Evolutionary conservation across 2,329 filamentous ascomycete genomes (phyloP), one percentile per base, ranked within the genome.

Genomic region (Rhynchosporium agropyri): DNA sequence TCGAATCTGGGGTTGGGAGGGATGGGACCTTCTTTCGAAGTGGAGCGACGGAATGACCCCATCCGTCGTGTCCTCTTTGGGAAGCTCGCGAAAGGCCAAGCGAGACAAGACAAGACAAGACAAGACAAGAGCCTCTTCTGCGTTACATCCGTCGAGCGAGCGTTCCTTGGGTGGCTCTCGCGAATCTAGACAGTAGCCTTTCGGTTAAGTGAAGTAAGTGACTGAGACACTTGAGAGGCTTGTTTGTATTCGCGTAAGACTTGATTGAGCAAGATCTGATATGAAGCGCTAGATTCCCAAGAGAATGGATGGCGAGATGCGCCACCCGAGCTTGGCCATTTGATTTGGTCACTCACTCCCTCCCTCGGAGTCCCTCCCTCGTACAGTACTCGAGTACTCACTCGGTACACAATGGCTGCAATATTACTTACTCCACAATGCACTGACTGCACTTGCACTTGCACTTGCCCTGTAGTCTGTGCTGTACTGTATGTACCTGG

Each of bases 1-100:
- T 61, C 38, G 58, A 62, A 66, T 63, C 64, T 66, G 64, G 64
- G 61, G 64, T 48, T 59, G 61, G 51, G 13, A 54, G 54, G 49
- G 20, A 20, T 20, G 20, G 1, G 20, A 20, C 20, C 20, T 20
- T 51, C 60, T 46, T 31, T 60, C 29, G 53, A 51, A 48, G 12
- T 29, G 33, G 49, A 49, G 31, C n/a, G 9, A 43, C 63, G 63
- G 63, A 53, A 38, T n/a, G n/a, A 5, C 8, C 31, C 45, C 56
- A 55, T 60, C 62, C 55, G 42, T 15, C 55, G 42, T 15, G 20
- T n/a, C n/a, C 43, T n/a, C 15, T n/a, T 38, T 58, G 13, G 15
- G 55, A 43, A 8, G 33, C 5, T 36, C 33, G 33, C n/a, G 36
- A 58, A 15, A 15, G 53, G 4, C 29, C 10, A n/a, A 13, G 9